These are phyloP conservation scores for Tuber melanosporum DNA, from an alignment of 495 filamentous ascomycete genomes.

Conservation along the genomic window DNA sequence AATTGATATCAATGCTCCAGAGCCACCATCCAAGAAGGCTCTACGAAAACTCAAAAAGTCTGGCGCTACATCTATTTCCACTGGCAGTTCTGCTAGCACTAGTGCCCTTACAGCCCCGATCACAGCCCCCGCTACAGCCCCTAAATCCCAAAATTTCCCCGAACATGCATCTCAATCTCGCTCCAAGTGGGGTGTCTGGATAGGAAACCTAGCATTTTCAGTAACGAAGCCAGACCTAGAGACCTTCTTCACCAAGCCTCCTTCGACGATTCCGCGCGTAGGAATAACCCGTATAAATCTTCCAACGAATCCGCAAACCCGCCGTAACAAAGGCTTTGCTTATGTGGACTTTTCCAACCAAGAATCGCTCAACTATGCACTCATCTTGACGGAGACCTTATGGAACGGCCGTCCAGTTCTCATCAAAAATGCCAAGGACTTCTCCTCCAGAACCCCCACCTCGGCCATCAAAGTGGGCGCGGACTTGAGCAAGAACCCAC, in stretches of 20 bases:
- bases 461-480: slow-evolving; percentile 38
- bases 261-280: slow-evolving; percentile 53
- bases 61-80: slow-evolving; percentile 29
- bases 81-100: slow-evolving; percentile 39
- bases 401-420: slow-evolving; percentile 68
- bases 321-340: slow-evolving; percentile 78
- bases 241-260: slow-evolving; percentile 60
- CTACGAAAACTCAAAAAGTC: slow-evolving; percentile 73
- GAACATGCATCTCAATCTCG: slow-evolving; percentile 46
- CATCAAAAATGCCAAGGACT: slow-evolving; percentile 85
- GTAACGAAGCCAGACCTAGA: slow-evolving; percentile 64
- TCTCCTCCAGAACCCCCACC: slow-evolving; percentile 62
- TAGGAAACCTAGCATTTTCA: slow-evolving; percentile 86
- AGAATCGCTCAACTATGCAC: slow-evolving; percentile 60
- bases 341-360: slow-evolving; percentile 83
- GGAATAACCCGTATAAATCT: slow-evolving; percentile 78
- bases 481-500: slow-evolving; percentile 51
- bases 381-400: slow-evolving; percentile 73
- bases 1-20: slow-evolving; percentile 77
- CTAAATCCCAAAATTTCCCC: slow-evolving; percentile 37
- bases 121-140: slow-evolving; percentile 42
- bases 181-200: slow-evolving; percentile 82
- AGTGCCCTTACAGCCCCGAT: slow-evolving; percentile 43
- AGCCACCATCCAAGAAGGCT: slow-evolving; percentile 89
- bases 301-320: slow-evolving; percentile 49